Evolutionary conservation across 495 filamentous ascomycete species (phyloP).

Genomic region (Astrothelium macrocarpum): DNA sequence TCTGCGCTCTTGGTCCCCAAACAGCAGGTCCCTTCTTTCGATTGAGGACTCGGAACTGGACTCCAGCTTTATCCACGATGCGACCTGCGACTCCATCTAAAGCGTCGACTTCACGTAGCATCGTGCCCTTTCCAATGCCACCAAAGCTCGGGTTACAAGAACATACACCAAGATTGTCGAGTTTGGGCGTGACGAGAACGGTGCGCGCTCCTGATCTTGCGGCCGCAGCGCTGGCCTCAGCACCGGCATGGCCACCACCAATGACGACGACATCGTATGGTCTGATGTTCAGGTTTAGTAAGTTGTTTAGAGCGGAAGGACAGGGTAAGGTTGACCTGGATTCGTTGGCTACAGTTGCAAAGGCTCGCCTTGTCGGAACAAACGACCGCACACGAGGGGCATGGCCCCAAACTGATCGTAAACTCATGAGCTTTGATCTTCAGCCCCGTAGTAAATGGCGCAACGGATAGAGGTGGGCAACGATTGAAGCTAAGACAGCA

Average conservation of each 20-base stretch:
- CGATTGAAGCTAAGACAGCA: background rate
- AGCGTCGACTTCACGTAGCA: conserved; percentile 90
- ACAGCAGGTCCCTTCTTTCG: conserved; percentile 85
- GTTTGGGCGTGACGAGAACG: conserved; percentile 74
- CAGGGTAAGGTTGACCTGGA: background rate
- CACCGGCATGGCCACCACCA: conserved; percentile 89
- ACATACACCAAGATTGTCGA: conserved; percentile 87
- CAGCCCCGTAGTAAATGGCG: background rate
- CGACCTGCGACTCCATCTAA: conserved; percentile 84
- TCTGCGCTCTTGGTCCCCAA: conserved; percentile 94
- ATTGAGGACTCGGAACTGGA: conserved; percentile 87
- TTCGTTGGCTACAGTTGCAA: conserved; percentile 31
- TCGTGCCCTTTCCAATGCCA: conserved; percentile 97
- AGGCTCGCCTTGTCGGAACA: conserved; percentile 16
- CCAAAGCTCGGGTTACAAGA: conserved; percentile 98
- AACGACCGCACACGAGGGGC: conserved; percentile 33
- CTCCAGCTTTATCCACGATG: conserved; percentile 85
- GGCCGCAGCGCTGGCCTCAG: conserved; percentile 89
- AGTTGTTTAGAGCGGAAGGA: conserved; percentile 1
- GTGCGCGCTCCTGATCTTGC: conserved; percentile 85
- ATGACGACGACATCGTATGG: conserved; percentile 91
- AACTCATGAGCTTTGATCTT: background rate
- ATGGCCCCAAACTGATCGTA: conserved; percentile 31
- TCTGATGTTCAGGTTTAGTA: conserved; percentile 33
- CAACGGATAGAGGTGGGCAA: background rate